Base-by-base conservation (phyloP, 164 flowering plant species). In the Vitis amurensis region DNA sequence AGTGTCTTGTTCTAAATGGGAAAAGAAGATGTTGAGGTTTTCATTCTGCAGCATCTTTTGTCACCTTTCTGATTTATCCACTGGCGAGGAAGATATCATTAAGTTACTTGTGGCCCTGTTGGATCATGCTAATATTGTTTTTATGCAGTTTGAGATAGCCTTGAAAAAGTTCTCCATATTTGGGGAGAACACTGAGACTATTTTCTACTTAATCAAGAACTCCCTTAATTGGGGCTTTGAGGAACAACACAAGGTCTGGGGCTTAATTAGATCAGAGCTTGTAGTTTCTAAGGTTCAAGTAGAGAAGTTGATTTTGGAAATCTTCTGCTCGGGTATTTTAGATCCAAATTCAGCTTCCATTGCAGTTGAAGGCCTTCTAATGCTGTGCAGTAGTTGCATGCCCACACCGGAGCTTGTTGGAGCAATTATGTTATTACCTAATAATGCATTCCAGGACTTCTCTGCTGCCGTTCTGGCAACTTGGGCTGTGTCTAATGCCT, bases 241-340 rank as follows among this genome's bases (percentile, higher is more conserved):
- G 8, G 74, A 82, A 59, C 89, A 87, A 64, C 82, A 81, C 68
- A 85, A 80, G 61, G 56, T 85, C 19, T 87, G 91, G 91, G 74
- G 62, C 57, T 69, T 87, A 67, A 61, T 85, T 55, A 73, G 76
- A 69, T 79, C 86, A 37, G 87, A 85, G 75, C 78, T 83, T 72
- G 67, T 69, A 29, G 83, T 79, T 59, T 80, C 87, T 4, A 59
- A 71, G 49, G 73, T 76, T 69, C 76, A 69, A 19, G 74, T 82
- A 55, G 81, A 83, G 68, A 84, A 83, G 55, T 50, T 84, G 49
- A 68, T 84, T 66, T 30, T 68, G 29, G 72, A 77, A 12, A 67
- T 83, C 15, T 74, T 81, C 71, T 76, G 79, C 72, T 78, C 73
- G 1, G 71, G 19, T 65, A 16, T 66, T 49, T n/a, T 79, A 48